Base-by-base conservation (phyloP, 495 filamentous ascomycete genomes). In the Penicillium paxilli region DNA sequence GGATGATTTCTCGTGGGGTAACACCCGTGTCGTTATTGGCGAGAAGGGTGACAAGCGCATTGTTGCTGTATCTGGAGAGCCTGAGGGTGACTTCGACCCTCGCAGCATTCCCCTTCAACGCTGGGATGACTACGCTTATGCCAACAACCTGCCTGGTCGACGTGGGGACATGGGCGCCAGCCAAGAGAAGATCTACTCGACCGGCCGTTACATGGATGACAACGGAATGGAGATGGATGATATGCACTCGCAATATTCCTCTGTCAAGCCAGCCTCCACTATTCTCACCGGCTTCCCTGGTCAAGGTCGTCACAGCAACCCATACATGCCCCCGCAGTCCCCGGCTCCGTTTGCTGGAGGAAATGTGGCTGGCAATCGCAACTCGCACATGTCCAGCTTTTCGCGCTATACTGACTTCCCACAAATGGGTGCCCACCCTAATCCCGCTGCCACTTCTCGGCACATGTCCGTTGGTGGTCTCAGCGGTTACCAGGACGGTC, bases 71-170 rank as follows among this genome's bases (percentile, higher is more conserved):
- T 87, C 5, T 0, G 40, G 40, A 9, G 20, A 42, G 8, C 3
- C 92, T 44, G 92, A 96, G 53, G 91, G 94, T 59, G 81, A 79
- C 7, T 98, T 94, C 66, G 89, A 98, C 59, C 93, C 95, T 25
- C 83, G 86, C 54, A 91, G 88, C 60, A 92, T 98, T 64, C 95
- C 94, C 5, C 82, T 98, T 3, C 94, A 97, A 71, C 83, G 88
- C 26, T 98, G 94, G 94, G 94, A 98, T 68, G 94, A 97, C 67
- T 98, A 98, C 64, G 95, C 95, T n/a, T 58, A 83, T n/a, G 66
- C 77, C 41, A 96, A 97, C 76, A 88, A 88, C 55, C 86, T 98
- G 1, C 95, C 94, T 47, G 94, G 94, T 32, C 89, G 95, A 46
- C 90, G 94, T 44, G 91, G 92, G 52, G 75, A 79, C 44, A 65